These are phyloP conservation scores for Leptographium flavum DNA, from an alignment of 2,329 filamentous ascomycete species.

Conservation along the genomic window DNA sequence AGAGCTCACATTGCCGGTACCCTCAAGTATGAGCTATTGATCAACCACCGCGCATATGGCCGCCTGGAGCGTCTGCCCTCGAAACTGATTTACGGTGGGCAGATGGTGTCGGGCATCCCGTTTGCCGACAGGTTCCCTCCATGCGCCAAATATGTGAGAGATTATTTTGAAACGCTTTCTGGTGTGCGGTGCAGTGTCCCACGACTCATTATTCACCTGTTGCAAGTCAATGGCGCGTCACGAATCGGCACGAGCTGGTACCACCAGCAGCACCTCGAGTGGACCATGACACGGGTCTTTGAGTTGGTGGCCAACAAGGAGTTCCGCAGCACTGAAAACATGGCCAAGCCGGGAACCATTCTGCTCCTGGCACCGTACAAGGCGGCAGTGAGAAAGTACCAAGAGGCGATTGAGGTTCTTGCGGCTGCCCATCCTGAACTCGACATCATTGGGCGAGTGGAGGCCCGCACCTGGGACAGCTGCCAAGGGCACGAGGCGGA, in stretches of 20 bases:
- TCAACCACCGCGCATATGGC: constrained; percentile 16
- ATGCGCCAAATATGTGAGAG: constrained; percentile 8
- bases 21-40: constrained; percentile 13
- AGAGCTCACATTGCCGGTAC: constrained; percentile 12
- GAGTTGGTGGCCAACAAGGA: constrained; percentile 17
- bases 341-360: constrained; percentile 19
- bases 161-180: constrained; percentile 9
- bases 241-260: constrained; percentile 22
- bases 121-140: constrained; percentile 8
- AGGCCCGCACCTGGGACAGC: constrained; percentile 29
- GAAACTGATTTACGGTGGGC: constrained; percentile 23
- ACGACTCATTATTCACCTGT: constrained; percentile 20
- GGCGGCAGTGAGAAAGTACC: constrained; percentile 22
- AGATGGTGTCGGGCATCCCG: constrained; percentile 21
- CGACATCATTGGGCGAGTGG: constrained; percentile 15
- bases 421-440: constrained; percentile 15
- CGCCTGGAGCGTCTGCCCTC: constrained; percentile 25
- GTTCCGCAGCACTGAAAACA: constrained; percentile 18
- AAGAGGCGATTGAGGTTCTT: constrained; percentile 11
- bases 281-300: constrained; percentile 20
- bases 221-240: constrained; percentile 8
- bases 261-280: constrained; percentile 23
- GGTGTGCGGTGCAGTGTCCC: constrained; percentile 17
- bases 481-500: constrained; percentile 33
- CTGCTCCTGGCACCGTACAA: constrained; percentile 31